These are phyloP conservation scores for Rhizopogon vesiculosus DNA, from an alignment of 768 basidiomycete species.

Conservation along the genomic window DNA sequence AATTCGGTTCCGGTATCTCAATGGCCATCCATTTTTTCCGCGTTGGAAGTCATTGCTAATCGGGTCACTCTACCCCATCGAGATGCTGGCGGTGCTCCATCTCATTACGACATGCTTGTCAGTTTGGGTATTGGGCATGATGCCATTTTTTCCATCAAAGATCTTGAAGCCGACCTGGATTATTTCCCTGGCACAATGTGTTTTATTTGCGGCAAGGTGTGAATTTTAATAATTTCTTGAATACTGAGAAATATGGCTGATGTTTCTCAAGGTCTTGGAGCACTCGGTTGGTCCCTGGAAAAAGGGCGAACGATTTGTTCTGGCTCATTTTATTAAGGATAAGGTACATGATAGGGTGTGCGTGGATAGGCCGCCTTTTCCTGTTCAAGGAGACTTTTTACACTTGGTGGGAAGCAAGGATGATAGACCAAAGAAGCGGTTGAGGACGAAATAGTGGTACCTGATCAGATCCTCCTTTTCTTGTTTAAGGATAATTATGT, in stretches of 20 bases:
- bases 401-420: not conserved
- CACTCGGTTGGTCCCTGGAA: not conserved
- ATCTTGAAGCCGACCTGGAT: not conserved
- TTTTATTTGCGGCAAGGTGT: not conserved
- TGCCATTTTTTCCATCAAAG: not conserved
- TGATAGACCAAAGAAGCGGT: not conserved
- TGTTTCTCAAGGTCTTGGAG: not conserved
- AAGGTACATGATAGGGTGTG: not conserved
- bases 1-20: not conserved
- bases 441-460: not conserved
- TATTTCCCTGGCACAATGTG: not conserved
- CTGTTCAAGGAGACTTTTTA: not conserved
- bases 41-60: slow-evolving; percentile 2
- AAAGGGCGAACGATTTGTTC: not conserved
- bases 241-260: not conserved
- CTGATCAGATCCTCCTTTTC: no score
- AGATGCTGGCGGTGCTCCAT: not conserved
- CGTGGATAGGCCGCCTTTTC: not conserved
- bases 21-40: slow-evolving; percentile 2
- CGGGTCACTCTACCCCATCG: not conserved
- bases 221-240: not conserved
- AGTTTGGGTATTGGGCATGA: slow-evolving; percentile 2
- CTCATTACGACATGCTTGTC: slow-evolving; percentile 1
- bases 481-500: no score
- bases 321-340: not conserved